Percentiles rank a stretch among this genome's conserved stretches.
Evolutionary conservation across 768 basidiomycete species (phyloP).

Genomic region (Podaxis sp.): DNA sequence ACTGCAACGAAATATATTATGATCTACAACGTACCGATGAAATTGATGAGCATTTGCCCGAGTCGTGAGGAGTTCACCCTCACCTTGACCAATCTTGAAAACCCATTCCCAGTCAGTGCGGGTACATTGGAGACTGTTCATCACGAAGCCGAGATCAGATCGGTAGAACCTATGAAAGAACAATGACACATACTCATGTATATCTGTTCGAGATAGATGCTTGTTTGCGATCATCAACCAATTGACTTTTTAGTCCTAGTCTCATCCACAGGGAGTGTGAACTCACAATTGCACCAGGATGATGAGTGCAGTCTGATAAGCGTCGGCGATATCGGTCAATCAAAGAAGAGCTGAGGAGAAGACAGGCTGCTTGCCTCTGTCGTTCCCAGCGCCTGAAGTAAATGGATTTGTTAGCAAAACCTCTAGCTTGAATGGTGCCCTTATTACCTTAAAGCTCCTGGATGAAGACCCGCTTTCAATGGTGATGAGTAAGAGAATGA

Average conservation of each 20-base stretch:
- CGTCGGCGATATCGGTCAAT: background rate
- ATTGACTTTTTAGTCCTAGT: background rate
- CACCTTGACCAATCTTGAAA: background rate
- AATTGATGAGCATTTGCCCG: background rate
- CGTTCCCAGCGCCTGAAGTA: slow-evolving; percentile 1
- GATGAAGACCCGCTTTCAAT: background rate
- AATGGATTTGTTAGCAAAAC: background rate
- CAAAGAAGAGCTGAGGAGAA: background rate
- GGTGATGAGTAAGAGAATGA: background rate
- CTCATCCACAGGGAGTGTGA: background rate
- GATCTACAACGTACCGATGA: background rate
- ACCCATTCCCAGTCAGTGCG: background rate
- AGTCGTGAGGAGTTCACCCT: background rate
- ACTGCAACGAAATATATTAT: background rate
- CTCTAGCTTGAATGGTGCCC: too few relatives aligned
- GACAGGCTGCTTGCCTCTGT: background rate
- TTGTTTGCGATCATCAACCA: background rate
- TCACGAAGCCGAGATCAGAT: background rate
- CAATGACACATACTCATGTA: background rate
- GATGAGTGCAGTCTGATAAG: background rate
- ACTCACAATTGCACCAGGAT: slow-evolving; percentile 5
- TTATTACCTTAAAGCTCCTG: slow-evolving; percentile 8
- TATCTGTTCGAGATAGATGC: slow-evolving; percentile 2
- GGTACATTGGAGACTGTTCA: background rate
- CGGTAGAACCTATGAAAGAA: background rate